Evolutionary conservation across 306 rosid genomes (phyloP), one percentile per base, ranked within the genome.

Genomic region (Dryas alaskensis): DNA sequence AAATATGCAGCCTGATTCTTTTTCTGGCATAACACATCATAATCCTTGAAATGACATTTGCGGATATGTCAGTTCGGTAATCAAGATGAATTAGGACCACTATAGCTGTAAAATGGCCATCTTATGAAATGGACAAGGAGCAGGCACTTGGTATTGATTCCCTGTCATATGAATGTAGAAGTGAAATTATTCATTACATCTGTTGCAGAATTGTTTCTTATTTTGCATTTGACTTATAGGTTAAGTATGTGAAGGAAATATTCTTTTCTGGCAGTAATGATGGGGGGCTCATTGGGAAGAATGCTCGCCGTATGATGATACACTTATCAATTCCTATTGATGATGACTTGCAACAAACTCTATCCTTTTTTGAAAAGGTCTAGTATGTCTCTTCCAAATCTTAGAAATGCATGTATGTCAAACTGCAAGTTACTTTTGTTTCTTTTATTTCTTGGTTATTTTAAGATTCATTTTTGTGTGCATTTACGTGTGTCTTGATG

Each of bases 281-380:
- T 48, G 80, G 74, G 53, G 73, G 54, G n/a, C 44, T 77, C 54
- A 54, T 82, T 10, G 87, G 91, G 43, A 91, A 82, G 54, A 81
- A 75, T 40, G 89, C 88, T 62, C 91, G 86, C 6, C 86, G 80
- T 60, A 87, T 91, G 86, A 89, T 91, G 92, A 82, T 68, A 63
- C 81, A 81, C 57, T 80, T 91, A 67, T 91, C 97, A 0, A 86
- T 93, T 83, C 84, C 97, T 22, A 64, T 86, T 16, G 98, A 93
- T 47, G 96, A 93, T 17, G 93, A 89, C 66, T 73, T 91, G 61
- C 98, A 93, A 53, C 92, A 74, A 72, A 89, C 94, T 44, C 61
- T 93, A 10, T 89, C 98, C 59, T 87, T 89, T 77, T 93, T 93
- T 74, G 92, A 89, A 72, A 93, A 89, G 94, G 96, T 89, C 19